Conservation (phyloP, 2,329 filamentous ascomycete species). For the Colletotrichum aenigma region DNA sequence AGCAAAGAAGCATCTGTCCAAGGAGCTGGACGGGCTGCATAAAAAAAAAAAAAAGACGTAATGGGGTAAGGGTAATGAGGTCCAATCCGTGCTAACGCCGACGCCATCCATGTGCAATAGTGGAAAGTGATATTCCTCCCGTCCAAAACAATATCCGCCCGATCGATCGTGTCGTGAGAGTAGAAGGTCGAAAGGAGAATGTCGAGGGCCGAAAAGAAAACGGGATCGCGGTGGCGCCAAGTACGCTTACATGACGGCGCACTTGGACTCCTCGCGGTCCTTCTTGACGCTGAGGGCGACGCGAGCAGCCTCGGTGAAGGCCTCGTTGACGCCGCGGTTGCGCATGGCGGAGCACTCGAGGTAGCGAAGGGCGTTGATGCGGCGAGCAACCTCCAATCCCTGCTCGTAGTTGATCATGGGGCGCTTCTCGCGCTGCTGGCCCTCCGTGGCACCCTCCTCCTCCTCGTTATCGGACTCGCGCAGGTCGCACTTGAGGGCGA, state of each 20-base stretch:
- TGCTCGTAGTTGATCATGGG: slow-evolving; percentile 88
- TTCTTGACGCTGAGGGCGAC: slow-evolving; percentile 81
- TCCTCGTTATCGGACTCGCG: slow-evolving; percentile 78
- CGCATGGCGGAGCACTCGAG: slow-evolving; percentile 98
- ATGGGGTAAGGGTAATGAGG: background rate
- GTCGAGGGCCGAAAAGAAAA: background rate
- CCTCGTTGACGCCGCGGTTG: slow-evolving; percentile 97
- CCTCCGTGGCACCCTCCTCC: slow-evolving; percentile 57
- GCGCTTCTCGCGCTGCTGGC: slow-evolving; percentile 53
- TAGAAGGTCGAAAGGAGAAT: background rate
- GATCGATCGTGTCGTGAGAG: slow-evolving; percentile 5
- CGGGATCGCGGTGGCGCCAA: background rate
- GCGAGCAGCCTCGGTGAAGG: slow-evolving; percentile 95
- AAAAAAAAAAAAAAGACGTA: slow-evolving; percentile 19
- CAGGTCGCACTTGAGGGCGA: slow-evolving; percentile 96
- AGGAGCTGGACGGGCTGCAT: slow-evolving; percentile 11
- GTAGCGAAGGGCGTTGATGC: slow-evolving; percentile 92
- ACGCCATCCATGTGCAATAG: slow-evolving; percentile 16
- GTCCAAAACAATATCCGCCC: slow-evolving; percentile 3
- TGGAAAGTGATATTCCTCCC: background rate
- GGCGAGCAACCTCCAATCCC: slow-evolving; percentile 87
- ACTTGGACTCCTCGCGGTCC: slow-evolving; percentile 66
- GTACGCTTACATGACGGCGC: slow-evolving; percentile 59
- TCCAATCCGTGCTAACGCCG: slow-evolving; percentile 18
- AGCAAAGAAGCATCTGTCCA: slow-evolving; percentile 2